Evolutionary conservation across 106 monocot genomes (phyloP).

Genomic region (Hemerocallis citrina): DNA sequence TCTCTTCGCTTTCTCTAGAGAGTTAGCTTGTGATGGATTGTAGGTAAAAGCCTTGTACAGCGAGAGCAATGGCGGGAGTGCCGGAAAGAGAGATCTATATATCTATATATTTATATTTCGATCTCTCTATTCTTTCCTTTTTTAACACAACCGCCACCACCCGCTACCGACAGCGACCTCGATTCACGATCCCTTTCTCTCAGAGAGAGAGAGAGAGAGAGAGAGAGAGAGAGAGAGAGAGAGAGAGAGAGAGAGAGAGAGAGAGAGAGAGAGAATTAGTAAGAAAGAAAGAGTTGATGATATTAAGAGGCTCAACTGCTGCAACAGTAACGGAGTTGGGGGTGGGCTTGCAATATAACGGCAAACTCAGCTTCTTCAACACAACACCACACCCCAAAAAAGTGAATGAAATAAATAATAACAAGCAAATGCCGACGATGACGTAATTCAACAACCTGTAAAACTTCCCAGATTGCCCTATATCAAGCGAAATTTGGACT

Average conservation of each 20-base stretch:
- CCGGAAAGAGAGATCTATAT: neutral
- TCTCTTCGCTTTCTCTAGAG: too few species aligned
- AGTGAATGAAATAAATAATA: conserved; percentile 2
- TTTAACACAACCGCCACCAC: conserved; percentile 47
- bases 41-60: neutral
- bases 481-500: neutral
- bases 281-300: too few species aligned
- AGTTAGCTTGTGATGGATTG: conserved; percentile 1
- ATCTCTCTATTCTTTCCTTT: neutral
- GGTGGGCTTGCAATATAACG: neutral
- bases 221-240: too few species aligned
- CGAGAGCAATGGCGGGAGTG: conserved; percentile 10
- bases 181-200: neutral
- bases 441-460: neutral
- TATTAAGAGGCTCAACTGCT: too few species aligned
- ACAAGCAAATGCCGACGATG: neutral
- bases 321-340: neutral
- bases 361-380: neutral
- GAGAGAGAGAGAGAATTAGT: too few species aligned
- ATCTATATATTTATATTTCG: too few species aligned
- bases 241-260: too few species aligned
- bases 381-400: neutral
- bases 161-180: conserved; percentile 44
- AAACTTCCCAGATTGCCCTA: neutral
- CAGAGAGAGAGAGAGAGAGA: too few species aligned